Base-by-base conservation (phyloP, 352 stramenopile genomes). In the Elongisporangium anandrum region DNA sequence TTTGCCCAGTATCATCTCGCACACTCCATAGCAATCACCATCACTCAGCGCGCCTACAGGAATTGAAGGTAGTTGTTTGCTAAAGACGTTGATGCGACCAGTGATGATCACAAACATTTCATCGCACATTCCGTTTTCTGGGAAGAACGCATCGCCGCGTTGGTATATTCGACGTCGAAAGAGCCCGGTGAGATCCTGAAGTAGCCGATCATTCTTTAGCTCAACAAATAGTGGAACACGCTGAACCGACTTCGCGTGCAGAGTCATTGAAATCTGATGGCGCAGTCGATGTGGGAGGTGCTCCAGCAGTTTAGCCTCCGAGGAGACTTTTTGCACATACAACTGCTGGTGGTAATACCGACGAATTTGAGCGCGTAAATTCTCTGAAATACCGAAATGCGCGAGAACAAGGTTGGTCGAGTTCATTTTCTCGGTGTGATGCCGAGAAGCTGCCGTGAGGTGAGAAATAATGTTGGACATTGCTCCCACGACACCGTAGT, bases 401-500 rank as follows among this genome's bases (percentile, higher is more conserved):
- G 76, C 74, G 2, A 93, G 49, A 20, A 85, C 81, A 2, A 82
- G 67, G 59, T 93, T 90, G 24, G 87, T 70, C 4, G 66, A 61
- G 54, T 89, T 88, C 67, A 91, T 81, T 29, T 81, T 85, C 50
- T 93, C 81, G 26, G 81, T 73, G 41, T 86, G 74, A 24, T 89
- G 73, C 9, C 69, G 81, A 49, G 77, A 80, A 17, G 65, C 63
- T 0, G 81, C 81, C 2, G 78, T 88, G 7, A 89, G 60, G 56
- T 89, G 87, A 0, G 84, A 85, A 16, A 91, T 90, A 59, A 89
- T 80, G 56, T 79, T 89, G 2, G 84, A 93, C 75, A 93, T 91
- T 15, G 78, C 79, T 0, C 80, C 79, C 12, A 91, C 77, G 19
- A 91, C 81, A 15, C 78, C 79, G 55, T 88, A 93, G 63, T 91